Evolutionary conservation across 768 basidiomycete genomes (phyloP), one percentile per base, ranked within the genome.

Genomic region (Termitomyces sp.): DNA sequence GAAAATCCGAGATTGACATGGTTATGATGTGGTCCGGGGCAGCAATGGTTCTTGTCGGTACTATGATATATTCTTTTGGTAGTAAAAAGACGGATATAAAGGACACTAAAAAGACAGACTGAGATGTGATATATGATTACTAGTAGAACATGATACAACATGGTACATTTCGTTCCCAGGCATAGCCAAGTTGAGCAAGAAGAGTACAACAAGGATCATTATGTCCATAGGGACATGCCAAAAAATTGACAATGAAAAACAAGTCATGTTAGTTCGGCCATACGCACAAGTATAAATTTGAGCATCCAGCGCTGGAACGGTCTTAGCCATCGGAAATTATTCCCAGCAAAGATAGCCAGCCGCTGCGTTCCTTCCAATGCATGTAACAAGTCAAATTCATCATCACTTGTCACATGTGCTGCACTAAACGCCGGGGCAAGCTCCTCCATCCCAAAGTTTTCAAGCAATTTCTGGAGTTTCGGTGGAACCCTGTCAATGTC

Each of bases 21-120:
- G 46, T 57, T 43, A 74, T 79, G 76, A 81, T 93, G 78, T 90
- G 88, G 86, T 67, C 64, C 6, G 90, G 91, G 0, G 88, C 89
- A 0, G 77, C 66, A 30, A 63, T 89, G 63, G 90, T 93, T 7
- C 75, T 92, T 58, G 56, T 82, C 4, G 91, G 91, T 4, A 92
- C 89, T 3, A 62, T 92, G 30, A 79, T 77, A 5, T 93, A 93
- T 72, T 82, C 88, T 4, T 51, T 81, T 10, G 75, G 75, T 28
- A 76, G 67, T 9, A 64, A 58, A 51, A 67, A 65, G 56, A 58
- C 54, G 61, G 68, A 47, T 47, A 57, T 18, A 45, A 68, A 64
- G 53, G 62, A 64, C 20, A 64, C 65, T 36, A 54, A 66, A 53
- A 66, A 66, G 47, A 54, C 49, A n/a, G n/a, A 53, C 13, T 40